phyloP scores from a whole-genome alignment of 495 filamentous ascomycete species.

The Darksidea phi region DNA sequence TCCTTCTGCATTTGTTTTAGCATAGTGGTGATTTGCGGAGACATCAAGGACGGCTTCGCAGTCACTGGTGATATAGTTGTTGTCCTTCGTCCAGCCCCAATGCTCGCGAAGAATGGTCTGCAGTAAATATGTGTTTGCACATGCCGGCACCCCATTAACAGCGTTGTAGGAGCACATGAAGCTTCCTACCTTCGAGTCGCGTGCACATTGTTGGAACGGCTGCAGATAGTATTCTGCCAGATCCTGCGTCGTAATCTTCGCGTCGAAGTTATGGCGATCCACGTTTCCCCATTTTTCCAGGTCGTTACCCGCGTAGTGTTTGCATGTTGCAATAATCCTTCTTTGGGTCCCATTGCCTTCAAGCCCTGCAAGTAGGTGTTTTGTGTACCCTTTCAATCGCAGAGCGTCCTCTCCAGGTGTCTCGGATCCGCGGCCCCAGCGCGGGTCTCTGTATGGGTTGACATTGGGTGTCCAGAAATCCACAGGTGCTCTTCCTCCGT shows the following conservation, averaged over 20 bases:
- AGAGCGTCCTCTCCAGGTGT: slow-evolving; percentile 37
- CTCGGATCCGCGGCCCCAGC: slow-evolving; percentile 43
- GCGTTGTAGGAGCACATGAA: slow-evolving; percentile 53
- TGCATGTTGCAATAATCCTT: slow-evolving; percentile 47
- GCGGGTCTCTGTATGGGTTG: slow-evolving; percentile 44
- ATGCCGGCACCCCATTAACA: slow-evolving; percentile 49
- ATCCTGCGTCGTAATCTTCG: slow-evolving; percentile 46
- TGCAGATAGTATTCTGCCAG: slow-evolving; percentile 51
- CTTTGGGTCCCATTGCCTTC: slow-evolving; percentile 8
- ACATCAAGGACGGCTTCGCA: slow-evolving; percentile 50
- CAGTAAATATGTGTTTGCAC: slow-evolving; percentile 47
- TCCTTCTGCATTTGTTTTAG: slow-evolving; percentile 19
- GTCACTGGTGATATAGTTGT: slow-evolving; percentile 48
- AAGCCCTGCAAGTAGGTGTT: slow-evolving; percentile 6
- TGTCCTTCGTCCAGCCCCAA: slow-evolving; percentile 47
- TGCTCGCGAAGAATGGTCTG: slow-evolving; percentile 48
- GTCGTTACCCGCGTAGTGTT: slow-evolving; percentile 54
- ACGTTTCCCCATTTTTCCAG: slow-evolving; percentile 39
- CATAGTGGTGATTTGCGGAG: slow-evolving; percentile 44
- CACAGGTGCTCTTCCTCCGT: slow-evolving; percentile 30
- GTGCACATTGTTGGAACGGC: slow-evolving; percentile 49
- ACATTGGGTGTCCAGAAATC: slow-evolving; percentile 40
- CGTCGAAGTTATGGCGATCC: slow-evolving; percentile 45
- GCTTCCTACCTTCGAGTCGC: slow-evolving; percentile 48
- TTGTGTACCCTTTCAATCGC: slow-evolving; percentile 8